Conservation (phyloP, 2,329 filamentous ascomycete species). For the Uncinocarpus reesii region DNA sequence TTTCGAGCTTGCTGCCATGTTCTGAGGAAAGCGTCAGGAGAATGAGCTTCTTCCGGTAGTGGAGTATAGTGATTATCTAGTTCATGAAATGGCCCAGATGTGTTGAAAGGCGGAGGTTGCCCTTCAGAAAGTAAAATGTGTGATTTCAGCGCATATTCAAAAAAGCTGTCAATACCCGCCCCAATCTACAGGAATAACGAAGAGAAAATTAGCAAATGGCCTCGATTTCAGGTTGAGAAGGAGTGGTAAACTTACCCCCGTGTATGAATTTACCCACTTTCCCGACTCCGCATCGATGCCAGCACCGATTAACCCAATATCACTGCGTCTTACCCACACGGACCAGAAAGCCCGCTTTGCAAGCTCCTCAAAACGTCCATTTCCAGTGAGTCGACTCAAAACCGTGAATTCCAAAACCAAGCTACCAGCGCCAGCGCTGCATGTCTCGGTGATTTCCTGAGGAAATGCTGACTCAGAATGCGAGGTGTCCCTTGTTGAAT, state of each 20-base stretch:
- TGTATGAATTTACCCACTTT: constrained; percentile 74
- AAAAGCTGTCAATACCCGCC: constrained; percentile 95
- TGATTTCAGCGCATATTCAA: constrained; percentile 93
- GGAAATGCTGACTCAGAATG: constrained; percentile 22
- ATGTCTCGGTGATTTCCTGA: constrained; percentile 83
- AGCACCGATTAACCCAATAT: constrained; percentile 76
- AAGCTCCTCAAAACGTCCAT: constrained; percentile 75
- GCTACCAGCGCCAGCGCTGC: constrained; percentile 92
- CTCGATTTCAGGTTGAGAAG: neutral
- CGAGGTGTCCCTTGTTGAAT: constrained; percentile 15
- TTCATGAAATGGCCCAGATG: constrained; percentile 37
- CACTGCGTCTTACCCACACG: constrained; percentile 80
- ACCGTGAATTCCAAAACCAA: constrained; percentile 88
- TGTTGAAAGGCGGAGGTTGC: constrained; percentile 29
- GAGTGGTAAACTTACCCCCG: constrained; percentile 46
- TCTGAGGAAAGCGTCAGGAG: constrained; percentile 65
- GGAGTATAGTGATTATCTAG: constrained; percentile 57
- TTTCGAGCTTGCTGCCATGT: constrained; percentile 79
- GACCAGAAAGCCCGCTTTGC: constrained; percentile 94
- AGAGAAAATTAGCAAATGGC: constrained; percentile 14
- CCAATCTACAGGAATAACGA: constrained; percentile 56
- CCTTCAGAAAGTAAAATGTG: constrained; percentile 80
- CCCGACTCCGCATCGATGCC: constrained; percentile 88
- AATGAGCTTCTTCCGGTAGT: constrained; percentile 55
- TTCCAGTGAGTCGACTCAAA: constrained; percentile 75